Base-by-base conservation (phyloP, 1,284 basidiomycete genomes). In the Crepidotus sp. region DNA sequence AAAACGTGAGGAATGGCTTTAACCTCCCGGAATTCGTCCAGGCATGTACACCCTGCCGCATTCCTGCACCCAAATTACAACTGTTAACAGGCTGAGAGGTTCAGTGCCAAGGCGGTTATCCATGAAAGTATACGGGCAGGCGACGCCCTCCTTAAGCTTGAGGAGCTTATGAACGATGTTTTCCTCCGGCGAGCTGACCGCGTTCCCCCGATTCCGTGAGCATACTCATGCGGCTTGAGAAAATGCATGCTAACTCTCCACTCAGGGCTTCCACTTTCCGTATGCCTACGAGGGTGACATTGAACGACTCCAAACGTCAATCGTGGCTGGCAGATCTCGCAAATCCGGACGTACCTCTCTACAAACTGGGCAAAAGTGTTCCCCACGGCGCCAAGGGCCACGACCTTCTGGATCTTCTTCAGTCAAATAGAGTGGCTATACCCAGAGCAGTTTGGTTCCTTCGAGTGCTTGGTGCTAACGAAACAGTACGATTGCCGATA, bases 401-500 rank as follows among this genome's bases (percentile, higher is more conserved):
- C 53, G 91, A 95, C 55, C 71, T 97, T 18, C 71, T 99, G 40
- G 93, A 97, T 51, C 73, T 94, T 51, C 72, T 98, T 42, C 85
- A 92, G 55, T 69, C 72, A 0, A 78, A 89, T 30, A 76, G 83
- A 36, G 90, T 98, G 24, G 83, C 87, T 1, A 77, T 94, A 32
- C 74, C 83, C 1, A 73, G 96, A 19, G 96, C 96, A 0, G 74
- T 96, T 3, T 99, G 96, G 96, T 93, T 96, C 61, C 76, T 98
- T 22, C 77, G 93, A 10, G 88, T 94, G 0, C 80, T 95, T 42
- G 96, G 95, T n/a, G 89, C 87, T 1, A 93, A 92, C 55, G 95
- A 98, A 62, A 92, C 92, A 31, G 85, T 91, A 57, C 50, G 73
- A n/a, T 45, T 34, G 39, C 21, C 22, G 11, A 26, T 15, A 35